Evolutionary conservation across 345 rosid genomes (phyloP).

Genomic region (Mangifera indica): DNA sequence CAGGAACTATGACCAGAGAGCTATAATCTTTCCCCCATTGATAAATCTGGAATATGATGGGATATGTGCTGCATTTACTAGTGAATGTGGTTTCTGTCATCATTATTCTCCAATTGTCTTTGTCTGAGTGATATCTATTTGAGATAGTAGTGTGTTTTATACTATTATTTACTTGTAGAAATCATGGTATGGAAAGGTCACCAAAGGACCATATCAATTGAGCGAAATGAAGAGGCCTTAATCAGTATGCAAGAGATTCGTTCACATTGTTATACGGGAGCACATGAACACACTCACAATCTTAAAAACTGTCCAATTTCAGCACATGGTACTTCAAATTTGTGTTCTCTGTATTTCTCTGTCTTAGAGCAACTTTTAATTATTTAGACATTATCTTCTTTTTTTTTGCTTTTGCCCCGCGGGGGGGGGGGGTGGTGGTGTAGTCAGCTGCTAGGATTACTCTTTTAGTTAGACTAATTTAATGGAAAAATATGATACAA

Average conservation of each 20-base stretch:
- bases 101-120: background rate
- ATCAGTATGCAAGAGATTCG: background rate
- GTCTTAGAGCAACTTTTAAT: background rate
- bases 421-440: background rate
- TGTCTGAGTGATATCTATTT: background rate
- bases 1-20: background rate
- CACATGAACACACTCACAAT: too few species aligned
- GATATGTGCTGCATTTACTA: background rate
- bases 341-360: background rate
- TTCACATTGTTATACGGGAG: background rate
- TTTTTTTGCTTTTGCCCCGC: too few species aligned
- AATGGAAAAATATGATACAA: background rate
- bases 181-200: background rate
- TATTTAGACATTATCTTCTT: background rate
- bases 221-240: background rate
- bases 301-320: too few species aligned
- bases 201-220: background rate
- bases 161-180: background rate
- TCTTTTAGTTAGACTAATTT: background rate
- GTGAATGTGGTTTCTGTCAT: constrained; percentile 1
- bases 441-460: background rate
- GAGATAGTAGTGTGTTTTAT: background rate
- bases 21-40: background rate
- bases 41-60: background rate
- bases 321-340: too few species aligned